Evolutionary conservation across 371 early-diverging fungal species (phyloP), one percentile per base, ranked within the genome.

Genomic region (Mucor sp.): DNA sequence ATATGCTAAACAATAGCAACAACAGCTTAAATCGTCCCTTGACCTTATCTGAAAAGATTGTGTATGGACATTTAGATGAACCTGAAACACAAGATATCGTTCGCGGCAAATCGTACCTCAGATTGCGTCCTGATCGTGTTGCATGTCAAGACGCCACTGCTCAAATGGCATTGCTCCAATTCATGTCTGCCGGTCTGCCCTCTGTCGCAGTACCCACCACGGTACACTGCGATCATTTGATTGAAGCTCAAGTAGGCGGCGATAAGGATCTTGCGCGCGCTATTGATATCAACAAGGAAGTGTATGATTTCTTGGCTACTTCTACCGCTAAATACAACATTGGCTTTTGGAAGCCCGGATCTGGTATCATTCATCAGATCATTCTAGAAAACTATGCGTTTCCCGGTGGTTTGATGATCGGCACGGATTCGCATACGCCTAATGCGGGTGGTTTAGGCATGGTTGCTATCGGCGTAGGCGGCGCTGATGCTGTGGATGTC

Each of bases 331-430:
- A 97, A 85, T 97, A 96, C 85, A 90, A 92, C 66, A 89, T 98
- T 71, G 97, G 95, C 59, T 98, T 98, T 87, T 98, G 98, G 98
- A 87, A 82, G 62, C 98, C 98, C 17, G 98, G 98, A n/a, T 94
- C 94, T 53, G 98, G 98, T 72, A 98, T 97, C 76, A 98, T 98
- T 78, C 98, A 98, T 82, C 98, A 98, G 83, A 96, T 97, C 76
- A 91, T 98, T 57, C 86, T 98, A 53, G 98, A 98, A 77, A 97
- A 98, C 89, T 98, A 98, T 78, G 97, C 98, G 58, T 95, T 95
- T 84, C 98, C 98, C 23, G 98, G 98, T 77, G 96, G 95, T 72
- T 82, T 98, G 69, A 97, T 98, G 96, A 93, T 97, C 74, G 97
- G 98, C 75, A 97, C 98, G 37, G 95, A 94, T 73, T 92, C 91